Base-by-base conservation (phyloP, 441 rosid species). In the Aquilaria agallochum region DNA sequence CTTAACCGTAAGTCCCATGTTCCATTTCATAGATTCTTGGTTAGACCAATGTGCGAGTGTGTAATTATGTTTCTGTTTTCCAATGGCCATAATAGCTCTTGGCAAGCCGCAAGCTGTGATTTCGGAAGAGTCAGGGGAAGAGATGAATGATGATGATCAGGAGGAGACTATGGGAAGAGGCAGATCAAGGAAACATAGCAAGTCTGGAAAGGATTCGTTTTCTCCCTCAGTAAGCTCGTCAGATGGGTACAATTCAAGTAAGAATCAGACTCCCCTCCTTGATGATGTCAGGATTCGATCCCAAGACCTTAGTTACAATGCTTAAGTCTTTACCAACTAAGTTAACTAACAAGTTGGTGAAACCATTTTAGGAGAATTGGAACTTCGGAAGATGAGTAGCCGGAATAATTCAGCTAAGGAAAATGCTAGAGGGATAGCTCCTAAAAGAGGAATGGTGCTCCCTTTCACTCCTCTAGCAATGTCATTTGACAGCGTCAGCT, bases 391-490 rank as follows among this genome's bases (percentile, higher is more conserved):
- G 49, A 59, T 47, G n/a, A 62, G 68, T 66, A 66, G 80, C 72
- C 74, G 72, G 55, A 55, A 56, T 33, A 78, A 59, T 63, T 54
- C 74, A 27, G 63, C 76, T 42, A 68, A 56, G 48, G 76, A 80
- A 49, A 65, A 36, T 20, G 70, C 64, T 53, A 72, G 67, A 50
- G 83, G 80, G 36, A 84, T 68, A 32, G 70, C 79, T 46, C 62
- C 71, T 0, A 88, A 81, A 76, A 83, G 79, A 80, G 99, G 99
- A 80, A 95, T 92, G 97, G 77, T 88, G 72, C 81, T 95, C 58
- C 99, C 96, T 60, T 92, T 95, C 83, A 76, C 88, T 36, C 97
- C 98, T 65, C 85, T 88, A 11, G 83, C 88, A 33, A 88, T 95
- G 99, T 86, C 97, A 0, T 95, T 95, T 7, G 80, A 86, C 58